Percentiles rank a stretch among this genome's conserved stretches.
Evolutionary conservation across 2,329 filamentous ascomycete genomes (phyloP).

Genomic region (Botryotinia calthae): DNA sequence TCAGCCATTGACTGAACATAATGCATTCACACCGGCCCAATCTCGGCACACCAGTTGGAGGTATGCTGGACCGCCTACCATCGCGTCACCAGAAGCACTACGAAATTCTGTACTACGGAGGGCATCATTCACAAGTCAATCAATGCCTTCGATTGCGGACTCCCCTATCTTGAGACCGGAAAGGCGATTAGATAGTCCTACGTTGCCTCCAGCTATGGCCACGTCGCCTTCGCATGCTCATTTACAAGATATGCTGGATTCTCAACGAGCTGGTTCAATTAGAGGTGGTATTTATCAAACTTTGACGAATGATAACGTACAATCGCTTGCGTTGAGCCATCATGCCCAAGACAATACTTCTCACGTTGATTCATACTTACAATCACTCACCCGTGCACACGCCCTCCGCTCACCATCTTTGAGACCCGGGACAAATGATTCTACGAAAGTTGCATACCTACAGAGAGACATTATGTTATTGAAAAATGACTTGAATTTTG

Average conservation of each 20-base stretch:
- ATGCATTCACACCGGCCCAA: constrained; percentile 30
- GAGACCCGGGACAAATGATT: constrained; percentile 34
- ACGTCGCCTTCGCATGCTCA: constrained; percentile 52
- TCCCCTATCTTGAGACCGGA: constrained; percentile 37
- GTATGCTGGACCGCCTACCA: constrained; percentile 50
- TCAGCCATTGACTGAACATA: constrained; percentile 31
- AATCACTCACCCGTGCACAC: constrained; percentile 30
- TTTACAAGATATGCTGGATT: constrained; percentile 58
- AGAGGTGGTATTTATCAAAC: constrained; percentile 56
- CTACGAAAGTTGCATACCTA: constrained; percentile 51
- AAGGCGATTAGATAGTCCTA: constrained; percentile 56
- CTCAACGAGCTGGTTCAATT: constrained; percentile 51
- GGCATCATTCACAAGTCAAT: constrained; percentile 51
- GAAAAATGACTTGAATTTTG: constrained; percentile 79
- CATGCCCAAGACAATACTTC: constrained; percentile 28
- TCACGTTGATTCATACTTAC: constrained; percentile 35
- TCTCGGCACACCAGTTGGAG: constrained; percentile 49
- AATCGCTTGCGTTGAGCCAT: constrained; percentile 40
- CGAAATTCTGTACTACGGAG: constrained; percentile 43
- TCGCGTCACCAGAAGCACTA: constrained; percentile 42
- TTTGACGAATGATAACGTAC: constrained; percentile 56
- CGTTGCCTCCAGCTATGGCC: constrained; percentile 51
- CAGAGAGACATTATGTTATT: constrained; percentile 73
- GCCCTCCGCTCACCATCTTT: constrained; percentile 35
- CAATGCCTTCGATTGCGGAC: constrained; percentile 47